A percentile compares a stretch with the other conserved stretches of the same genome.
Evolutionary conservation across 1,284 basidiomycete genomes (phyloP).

Genomic region (Gomphus bonarii): DNA sequence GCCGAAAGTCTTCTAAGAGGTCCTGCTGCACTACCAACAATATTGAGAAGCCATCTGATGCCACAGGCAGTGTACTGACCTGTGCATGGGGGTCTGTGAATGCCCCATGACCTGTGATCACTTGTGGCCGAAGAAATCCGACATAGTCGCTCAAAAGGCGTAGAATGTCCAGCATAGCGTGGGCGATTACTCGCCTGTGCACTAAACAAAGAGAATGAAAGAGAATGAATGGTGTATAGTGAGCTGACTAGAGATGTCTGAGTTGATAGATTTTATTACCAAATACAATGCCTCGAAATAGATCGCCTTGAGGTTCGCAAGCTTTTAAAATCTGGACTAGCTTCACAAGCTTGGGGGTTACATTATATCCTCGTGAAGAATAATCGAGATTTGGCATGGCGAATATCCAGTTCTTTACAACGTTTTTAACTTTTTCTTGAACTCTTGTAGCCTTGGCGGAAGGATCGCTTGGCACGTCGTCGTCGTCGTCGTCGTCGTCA

Average conservation of each 20-base stretch:
- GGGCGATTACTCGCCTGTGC: constrained; percentile 32
- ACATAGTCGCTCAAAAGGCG: constrained; percentile 17
- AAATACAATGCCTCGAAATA: constrained; percentile 55
- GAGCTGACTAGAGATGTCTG: neutral
- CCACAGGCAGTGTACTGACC: constrained; percentile 4
- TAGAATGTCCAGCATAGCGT: constrained; percentile 36
- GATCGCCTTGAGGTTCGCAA: constrained; percentile 37
- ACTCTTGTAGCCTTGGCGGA: constrained; percentile 17
- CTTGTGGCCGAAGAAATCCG: constrained; percentile 20
- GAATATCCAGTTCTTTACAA: constrained; percentile 47
- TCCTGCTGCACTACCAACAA: constrained; percentile 23
- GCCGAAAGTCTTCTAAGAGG: constrained; percentile 35
- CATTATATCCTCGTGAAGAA: constrained; percentile 45
- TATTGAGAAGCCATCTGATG: constrained; percentile 10
- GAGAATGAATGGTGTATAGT: neutral
- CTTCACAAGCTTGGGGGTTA: constrained; percentile 51
- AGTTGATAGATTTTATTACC: constrained; percentile 29
- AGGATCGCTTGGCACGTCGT: constrained; percentile 15
- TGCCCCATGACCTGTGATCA: constrained; percentile 16
- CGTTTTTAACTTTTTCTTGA: constrained; percentile 25
- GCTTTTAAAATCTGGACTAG: constrained; percentile 46
- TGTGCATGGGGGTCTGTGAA: constrained; percentile 20
- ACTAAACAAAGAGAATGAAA: constrained; percentile 24
- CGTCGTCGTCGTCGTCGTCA: constrained; percentile 27
- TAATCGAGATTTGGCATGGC: constrained; percentile 47